Evolutionary conservation across 768 basidiomycete genomes (phyloP).

Genomic region (Calvatia gigantea): DNA sequence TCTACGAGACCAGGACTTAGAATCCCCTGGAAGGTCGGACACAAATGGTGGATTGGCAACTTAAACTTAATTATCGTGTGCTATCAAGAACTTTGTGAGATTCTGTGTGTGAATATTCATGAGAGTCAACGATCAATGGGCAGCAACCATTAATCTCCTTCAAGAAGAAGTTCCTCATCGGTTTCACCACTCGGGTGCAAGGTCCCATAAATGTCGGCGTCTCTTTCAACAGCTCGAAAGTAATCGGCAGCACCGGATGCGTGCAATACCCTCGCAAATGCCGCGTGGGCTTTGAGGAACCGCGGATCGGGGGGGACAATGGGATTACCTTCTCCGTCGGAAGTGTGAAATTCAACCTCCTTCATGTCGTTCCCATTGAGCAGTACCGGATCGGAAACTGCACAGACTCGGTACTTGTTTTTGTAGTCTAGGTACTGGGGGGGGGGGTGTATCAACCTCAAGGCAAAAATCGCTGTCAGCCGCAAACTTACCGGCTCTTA

Average conservation of each 20-base stretch:
- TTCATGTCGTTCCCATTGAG: neutral
- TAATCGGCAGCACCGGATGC: constrained; percentile 15
- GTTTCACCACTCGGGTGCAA: constrained; percentile 3
- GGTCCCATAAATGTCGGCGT: neutral
- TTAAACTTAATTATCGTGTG: no score
- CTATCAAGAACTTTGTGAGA: no score
- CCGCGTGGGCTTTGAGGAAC: constrained; percentile 18
- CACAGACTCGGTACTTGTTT: constrained; percentile 15
- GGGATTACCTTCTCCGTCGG: neutral
- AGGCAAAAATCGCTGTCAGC: neutral
- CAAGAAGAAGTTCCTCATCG: constrained; percentile 14
- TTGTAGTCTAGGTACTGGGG: constrained; percentile 13
- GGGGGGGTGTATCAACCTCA: neutral
- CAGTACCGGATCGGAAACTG: neutral
- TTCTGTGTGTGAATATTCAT: no score
- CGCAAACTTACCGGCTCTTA: constrained; percentile 7
- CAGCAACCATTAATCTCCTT: neutral
- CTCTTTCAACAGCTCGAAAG: constrained; percentile 13
- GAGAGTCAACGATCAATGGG: neutral
- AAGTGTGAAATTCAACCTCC: constrained; percentile 14
- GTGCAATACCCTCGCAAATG: constrained; percentile 19
- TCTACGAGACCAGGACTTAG: no score
- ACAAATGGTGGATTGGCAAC: no score
- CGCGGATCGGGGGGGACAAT: constrained; percentile 15
- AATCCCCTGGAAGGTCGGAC: no score